phyloP scores from a whole-genome alignment of 306 rosid species.

The Quercus aquifolioides region DNA sequence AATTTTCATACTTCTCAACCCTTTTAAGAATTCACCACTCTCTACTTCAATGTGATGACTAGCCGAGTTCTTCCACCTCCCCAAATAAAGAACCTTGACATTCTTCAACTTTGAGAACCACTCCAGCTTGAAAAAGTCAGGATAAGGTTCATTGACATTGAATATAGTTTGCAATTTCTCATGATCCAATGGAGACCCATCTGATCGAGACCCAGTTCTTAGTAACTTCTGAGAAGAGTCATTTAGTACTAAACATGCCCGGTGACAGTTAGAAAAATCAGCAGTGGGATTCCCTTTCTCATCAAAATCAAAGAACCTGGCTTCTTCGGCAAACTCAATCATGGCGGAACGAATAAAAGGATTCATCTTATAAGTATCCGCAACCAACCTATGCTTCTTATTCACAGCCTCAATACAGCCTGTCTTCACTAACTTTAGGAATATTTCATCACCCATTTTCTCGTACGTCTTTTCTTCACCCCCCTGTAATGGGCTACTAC shows the following conservation, averaged over 20 bases:
- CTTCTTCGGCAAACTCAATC: constrained; percentile 9
- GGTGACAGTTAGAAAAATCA: background rate
- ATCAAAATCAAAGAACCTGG: constrained; percentile 8
- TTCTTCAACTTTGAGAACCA: constrained; percentile 14
- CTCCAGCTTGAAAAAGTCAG: constrained; percentile 20
- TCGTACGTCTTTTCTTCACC: background rate
- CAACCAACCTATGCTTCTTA: background rate
- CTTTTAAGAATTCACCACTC: background rate
- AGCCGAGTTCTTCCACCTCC: constrained; percentile 9
- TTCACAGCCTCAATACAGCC: constrained; percentile 21
- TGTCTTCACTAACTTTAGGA: background rate
- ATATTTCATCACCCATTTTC: background rate
- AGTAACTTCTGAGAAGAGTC: background rate
- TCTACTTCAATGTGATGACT: constrained; percentile 31
- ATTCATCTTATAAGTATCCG: constrained; percentile 7
- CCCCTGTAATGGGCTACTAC: background rate
- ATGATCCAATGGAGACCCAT: background rate
- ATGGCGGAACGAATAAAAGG: constrained; percentile 27
- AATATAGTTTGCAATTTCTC: constrained; percentile 17
- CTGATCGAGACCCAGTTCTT: no score
- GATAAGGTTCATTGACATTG: constrained; percentile 29
- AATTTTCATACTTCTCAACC: background rate
- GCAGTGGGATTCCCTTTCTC: background rate
- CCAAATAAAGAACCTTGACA: constrained; percentile 22
- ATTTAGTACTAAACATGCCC: constrained; percentile 14